Evolutionary conservation across 23 red algal species (phyloP), one percentile per base, ranked within the genome.

Genomic region (Gracilaria gracilis): DNA sequence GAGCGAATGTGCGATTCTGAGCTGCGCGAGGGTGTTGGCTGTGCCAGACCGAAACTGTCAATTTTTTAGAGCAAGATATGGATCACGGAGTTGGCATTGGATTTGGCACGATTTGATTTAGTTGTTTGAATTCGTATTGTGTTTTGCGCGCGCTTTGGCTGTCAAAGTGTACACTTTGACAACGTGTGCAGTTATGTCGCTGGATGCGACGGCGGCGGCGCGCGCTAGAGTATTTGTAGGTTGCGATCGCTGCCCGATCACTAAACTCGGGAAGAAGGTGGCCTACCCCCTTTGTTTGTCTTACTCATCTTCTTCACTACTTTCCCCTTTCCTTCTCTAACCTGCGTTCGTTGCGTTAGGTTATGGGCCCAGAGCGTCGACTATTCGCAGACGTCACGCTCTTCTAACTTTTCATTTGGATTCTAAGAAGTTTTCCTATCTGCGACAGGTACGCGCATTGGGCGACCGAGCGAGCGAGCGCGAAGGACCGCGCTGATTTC

Each of bases 91-190:
- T 8, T 40, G 35, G 69, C 36, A 25, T 21, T 46, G 25, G 61
- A 65, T 65, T 32, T 65, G 61, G 23, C 27, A 23, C 42, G 11
- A 11, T n/a, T n/a, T n/a, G n/a, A n/a, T n/a, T n/a, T n/a, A n/a
- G n/a, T n/a, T n/a, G n/a, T 23, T n/a, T 58, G 15, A 58, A n/a
- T 58, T 58, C 19, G 54, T 23, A 58, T 58, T 58, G 54, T 58
- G 54, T 65, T 65, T n/a, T 65, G 61, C 61, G 61, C 61, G 19
- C 61, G 61, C 61, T 65, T 65, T 65, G 29, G 23, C 24, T 65
- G 61, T 31, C 23, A 21, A 65, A 11, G 23, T 65, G 27, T 13
- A 65, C 61, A 65, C 61, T 28, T 25, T 21, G 27, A 21, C 9
- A 65, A 65, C 61, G 27, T 65, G 61, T 2, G 9, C 9, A 6